Evolutionary conservation across 306 rosid species (phyloP).

Genomic region (Glycine soja): DNA sequence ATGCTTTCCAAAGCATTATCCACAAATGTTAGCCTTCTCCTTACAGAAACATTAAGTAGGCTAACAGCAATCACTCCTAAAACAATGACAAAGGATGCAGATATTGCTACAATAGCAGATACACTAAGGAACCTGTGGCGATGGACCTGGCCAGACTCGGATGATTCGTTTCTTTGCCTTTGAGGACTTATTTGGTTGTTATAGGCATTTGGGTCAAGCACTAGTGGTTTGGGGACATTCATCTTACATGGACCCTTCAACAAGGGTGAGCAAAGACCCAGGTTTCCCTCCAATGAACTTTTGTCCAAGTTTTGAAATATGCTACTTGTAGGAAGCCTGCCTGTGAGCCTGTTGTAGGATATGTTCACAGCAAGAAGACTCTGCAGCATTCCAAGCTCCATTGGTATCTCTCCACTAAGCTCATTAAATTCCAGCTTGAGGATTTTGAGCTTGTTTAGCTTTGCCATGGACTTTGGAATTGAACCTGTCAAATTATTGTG

Average conservation of each 20-base stretch:
- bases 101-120: conserved; percentile 82
- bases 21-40: conserved; percentile 72
- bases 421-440: conserved; percentile 79
- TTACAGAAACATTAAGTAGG: conserved; percentile 73
- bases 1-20: conserved; percentile 89
- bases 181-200: conserved; percentile 60
- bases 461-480: conserved; percentile 76
- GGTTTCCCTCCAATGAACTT: conserved; percentile 87
- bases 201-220: conserved; percentile 83
- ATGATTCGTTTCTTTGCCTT: conserved; percentile 51
- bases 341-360: conserved; percentile 82
- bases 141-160: conserved; percentile 36
- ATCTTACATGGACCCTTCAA: conserved; percentile 87
- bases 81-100: conserved; percentile 71
- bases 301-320: conserved; percentile 80
- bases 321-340: conserved; percentile 80
- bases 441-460: conserved; percentile 73
- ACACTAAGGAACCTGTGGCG: conserved; percentile 78
- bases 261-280: conserved; percentile 87
- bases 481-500: conserved; percentile 77
- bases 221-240: conserved; percentile 93
- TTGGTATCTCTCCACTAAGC: conserved; percentile 89
- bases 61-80: conserved; percentile 76
- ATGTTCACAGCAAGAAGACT: conserved; percentile 85
- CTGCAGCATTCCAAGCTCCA: conserved; percentile 79